Base-by-base conservation (phyloP, 2,329 filamentous ascomycete genomes). In the Penicillium sp. region DNA sequence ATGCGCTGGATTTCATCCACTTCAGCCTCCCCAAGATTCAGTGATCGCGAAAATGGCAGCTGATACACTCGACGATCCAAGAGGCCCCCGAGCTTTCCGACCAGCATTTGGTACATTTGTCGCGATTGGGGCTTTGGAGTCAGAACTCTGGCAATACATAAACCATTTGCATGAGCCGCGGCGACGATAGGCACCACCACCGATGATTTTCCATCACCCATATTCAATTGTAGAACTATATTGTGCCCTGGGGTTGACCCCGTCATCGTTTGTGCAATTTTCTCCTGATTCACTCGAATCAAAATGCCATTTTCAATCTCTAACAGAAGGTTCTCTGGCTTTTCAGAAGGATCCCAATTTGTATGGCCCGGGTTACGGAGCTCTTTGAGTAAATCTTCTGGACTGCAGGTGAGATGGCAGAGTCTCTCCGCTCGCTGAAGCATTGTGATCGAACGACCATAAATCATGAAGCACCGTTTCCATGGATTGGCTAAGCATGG, bases 151-250 rank as follows among this genome's bases (percentile, higher is more conserved):
- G 83, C 80, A 0, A 89, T 69, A 6, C 68, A 73, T 0, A 67
- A 62, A 0, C 75, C 74, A 41, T 88, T 73, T 0, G 83, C 82
- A 1, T 86, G 67, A 0, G 72, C 68, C 17, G 81, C 71, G 0
- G 82, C 82, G 0, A 87, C 80, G 36, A 88, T 85, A 0, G 87
- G 87, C 0, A 87, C 78, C 45, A 91, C 89, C 1, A 89, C 82
- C 0, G 86, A 87, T 0, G 84, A 85, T 59, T 89, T 90, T 0
- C 87, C 87, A 63, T 88, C 81, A 0, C 87, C 87, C 86, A 90
- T 90, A 59, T 88, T 88, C 2, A 90, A 68, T 62, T 89, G 85
- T 74, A 88, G 80, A 0, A 86, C 80, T 0, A 78, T 68, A 60
- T 86, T 88, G 0, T 66, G 26, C 0, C 63, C 67, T 0, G 64